A percentile compares a stretch with the other conserved stretches of the same genome.
phyloP scores from a whole-genome alignment of 306 rosid species.

The Cucurbita argyrosperma region DNA sequence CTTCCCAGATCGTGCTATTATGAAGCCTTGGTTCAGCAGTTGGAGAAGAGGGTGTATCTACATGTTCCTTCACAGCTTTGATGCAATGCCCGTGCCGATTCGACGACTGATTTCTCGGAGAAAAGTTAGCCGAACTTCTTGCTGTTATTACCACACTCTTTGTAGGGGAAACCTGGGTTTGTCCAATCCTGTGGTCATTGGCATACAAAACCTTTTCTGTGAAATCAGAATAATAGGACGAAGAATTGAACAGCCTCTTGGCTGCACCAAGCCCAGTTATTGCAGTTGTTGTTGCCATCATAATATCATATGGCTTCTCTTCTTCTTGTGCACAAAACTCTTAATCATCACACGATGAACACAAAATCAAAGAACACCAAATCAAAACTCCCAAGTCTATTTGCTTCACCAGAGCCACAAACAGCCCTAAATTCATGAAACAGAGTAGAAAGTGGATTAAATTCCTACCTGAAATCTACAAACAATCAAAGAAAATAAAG shows the following conservation, averaged over 20 bases:
- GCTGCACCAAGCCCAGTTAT: conserved; percentile 75
- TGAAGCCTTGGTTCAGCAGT: conserved; percentile 32
- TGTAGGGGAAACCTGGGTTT: conserved; percentile 33
- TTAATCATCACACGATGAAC: conserved; percentile 19
- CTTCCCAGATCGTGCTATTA: conserved; percentile 26
- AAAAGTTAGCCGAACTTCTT: conserved; percentile 38
- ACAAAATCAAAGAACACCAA: conserved; percentile 4
- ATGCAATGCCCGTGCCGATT: conserved; percentile 29
- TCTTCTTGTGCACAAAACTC: conserved; percentile 14
- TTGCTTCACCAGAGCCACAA: background rate
- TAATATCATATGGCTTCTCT: conserved; percentile 49
- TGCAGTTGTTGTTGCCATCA: conserved; percentile 85
- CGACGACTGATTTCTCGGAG: conserved; percentile 30
- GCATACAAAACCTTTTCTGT: conserved; percentile 45
- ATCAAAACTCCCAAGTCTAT: conserved; percentile 3
- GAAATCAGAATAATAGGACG: conserved; percentile 56
- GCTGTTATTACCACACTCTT: conserved; percentile 35
- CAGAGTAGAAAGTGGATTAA: background rate
- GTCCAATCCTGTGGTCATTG: conserved; percentile 39
- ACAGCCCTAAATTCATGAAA: background rate
- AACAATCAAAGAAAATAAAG: background rate
- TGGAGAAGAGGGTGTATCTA: conserved; percentile 25
- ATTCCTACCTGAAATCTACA: background rate
- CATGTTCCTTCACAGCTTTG: conserved; percentile 61
- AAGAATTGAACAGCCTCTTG: conserved; percentile 69